A percentile compares a stretch with the other conserved stretches of the same genome.
These are phyloP conservation scores for Trichoderma koningiopsis DNA, from an alignment of 2,329 filamentous ascomycete genomes.

Conservation along the genomic window DNA sequence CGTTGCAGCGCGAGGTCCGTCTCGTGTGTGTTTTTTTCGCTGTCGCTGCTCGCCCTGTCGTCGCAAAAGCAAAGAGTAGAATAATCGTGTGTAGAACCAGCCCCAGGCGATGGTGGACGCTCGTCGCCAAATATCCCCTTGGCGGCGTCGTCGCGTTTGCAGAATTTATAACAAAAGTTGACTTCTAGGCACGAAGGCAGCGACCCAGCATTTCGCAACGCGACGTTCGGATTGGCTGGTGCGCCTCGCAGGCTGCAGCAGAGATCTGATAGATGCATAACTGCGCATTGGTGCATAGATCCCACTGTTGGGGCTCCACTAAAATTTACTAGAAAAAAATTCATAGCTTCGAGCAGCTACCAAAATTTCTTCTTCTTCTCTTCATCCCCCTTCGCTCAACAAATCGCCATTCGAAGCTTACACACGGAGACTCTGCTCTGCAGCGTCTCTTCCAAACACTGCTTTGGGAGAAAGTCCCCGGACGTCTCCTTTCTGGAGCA, in stretches of 20 bases:
- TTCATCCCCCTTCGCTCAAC: conserved; percentile 85
- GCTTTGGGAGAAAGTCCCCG: conserved; percentile 99
- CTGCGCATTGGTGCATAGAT: conserved; percentile 27
- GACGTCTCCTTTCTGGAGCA: conserved; percentile 63
- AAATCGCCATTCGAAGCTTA: conserved; percentile 99
- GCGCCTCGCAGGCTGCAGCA: not conserved
- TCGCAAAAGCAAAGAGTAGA: not conserved
- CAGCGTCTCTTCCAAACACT: conserved; percentile 38
- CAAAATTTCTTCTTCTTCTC: conserved; percentile 35
- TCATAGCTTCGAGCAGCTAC: conserved; percentile 23
- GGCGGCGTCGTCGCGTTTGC: conserved; percentile 21
- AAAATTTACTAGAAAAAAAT: conserved; percentile 34
- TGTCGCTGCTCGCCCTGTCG: not conserved
- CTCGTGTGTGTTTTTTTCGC: not conserved
- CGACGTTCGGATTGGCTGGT: conserved; percentile 34
- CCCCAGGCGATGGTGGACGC: not conserved
- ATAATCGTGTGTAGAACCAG: not conserved
- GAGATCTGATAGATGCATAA: conserved; percentile 28
- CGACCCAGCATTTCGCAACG: conserved; percentile 27
- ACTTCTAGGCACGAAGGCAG: conserved; percentile 26
- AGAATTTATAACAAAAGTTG: conserved; percentile 19
- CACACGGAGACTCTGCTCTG: conserved; percentile 67
- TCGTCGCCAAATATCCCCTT: not conserved
- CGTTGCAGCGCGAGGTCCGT: conserved; percentile 20
- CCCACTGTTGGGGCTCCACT: conserved; percentile 29